Base-by-base conservation (phyloP, 2,329 filamentous ascomycete genomes). In the Cladosporium sp. region DNA sequence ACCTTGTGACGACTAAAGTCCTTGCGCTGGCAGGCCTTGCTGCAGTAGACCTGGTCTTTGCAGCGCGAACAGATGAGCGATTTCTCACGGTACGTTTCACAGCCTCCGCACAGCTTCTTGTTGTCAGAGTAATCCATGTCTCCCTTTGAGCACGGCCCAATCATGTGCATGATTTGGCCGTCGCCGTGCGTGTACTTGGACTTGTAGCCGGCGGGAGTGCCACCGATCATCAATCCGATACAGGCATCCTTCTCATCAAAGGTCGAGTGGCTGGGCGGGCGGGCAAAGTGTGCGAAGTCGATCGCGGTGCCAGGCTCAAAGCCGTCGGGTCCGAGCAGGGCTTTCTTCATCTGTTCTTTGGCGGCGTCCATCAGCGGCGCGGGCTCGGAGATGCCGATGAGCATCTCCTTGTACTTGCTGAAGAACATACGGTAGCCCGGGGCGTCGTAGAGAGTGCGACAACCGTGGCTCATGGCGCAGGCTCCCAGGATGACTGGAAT, bases 391-490 rank as follows among this genome's bases (percentile, higher is more conserved):
- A 44, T 40, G n/a, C 60, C 60, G n/a, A 62, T 12, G 31, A 62
- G 46, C 60, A 62, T 62, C 21, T 40, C 49, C 49, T 55, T 62
- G 31, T 37, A 62, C 10, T 14, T 40, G 5, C 14, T 28, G 46
- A 53, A 53, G 60, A 53, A 55, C 12, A 29, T 28, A 18, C n/a
- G 7, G 18, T 40, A 53, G 6, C 49, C 60, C 3, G 60, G 60
- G n/a, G 33, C 33, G 21, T 31, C 53, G 60, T 40, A 14, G 21
- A 62, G 49, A 28, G 60, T 55, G 21, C 10, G 33, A 16, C 60
- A 62, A 1, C 60, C 49, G 18, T 53, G 60, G 33, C 60, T 53
- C 60, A 62, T 62, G 21, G 60, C 60, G 21, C 60, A 62, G 14
- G 60, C 60, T 2, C 60, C 49, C 46, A 62, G 28, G 31, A 62